Evolutionary conservation across 805 yeast species (phyloP).

Genomic region (Middelhovenomyces tepae): DNA sequence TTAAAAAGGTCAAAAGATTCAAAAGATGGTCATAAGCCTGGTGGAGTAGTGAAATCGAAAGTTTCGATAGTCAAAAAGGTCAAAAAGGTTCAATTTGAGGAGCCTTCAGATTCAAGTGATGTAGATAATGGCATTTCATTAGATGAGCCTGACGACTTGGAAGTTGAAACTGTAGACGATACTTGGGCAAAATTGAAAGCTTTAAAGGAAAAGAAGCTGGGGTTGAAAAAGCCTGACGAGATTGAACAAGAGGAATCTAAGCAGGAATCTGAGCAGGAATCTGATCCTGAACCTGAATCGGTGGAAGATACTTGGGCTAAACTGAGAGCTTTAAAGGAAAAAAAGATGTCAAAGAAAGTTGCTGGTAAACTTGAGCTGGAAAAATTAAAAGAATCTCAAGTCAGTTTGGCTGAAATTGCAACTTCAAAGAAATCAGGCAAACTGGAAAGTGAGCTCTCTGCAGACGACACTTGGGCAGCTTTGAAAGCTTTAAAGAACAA

Average conservation of each 20-base stretch:
- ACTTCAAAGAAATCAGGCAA: conserved; percentile 18
- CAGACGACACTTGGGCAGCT: conserved; percentile 25
- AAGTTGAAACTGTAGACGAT: conserved; percentile 22
- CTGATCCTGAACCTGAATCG: conserved; percentile 2
- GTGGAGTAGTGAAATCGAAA: neutral
- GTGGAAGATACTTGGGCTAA: conserved; percentile 9
- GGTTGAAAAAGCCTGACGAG: conserved; percentile 1
- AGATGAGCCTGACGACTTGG: conserved; percentile 10
- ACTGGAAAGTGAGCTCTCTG: conserved; percentile 16
- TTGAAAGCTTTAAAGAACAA: conserved; percentile 21
- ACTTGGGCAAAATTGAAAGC: too few species aligned
- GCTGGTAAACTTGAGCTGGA: conserved; percentile 14
- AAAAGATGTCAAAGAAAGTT: conserved; percentile 2
- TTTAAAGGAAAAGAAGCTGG: conserved; percentile 13
- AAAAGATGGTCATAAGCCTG: conserved; percentile 1
- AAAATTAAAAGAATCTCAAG: conserved; percentile 18
- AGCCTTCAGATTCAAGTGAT: neutral
- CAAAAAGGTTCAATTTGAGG: conserved; percentile 7
- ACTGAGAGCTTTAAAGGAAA: conserved; percentile 5
- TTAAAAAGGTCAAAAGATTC: conserved; percentile 6
- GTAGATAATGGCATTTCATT: neutral
- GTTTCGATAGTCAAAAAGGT: conserved; percentile 1
- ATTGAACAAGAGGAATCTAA: neutral
- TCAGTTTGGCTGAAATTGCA: conserved; percentile 3
- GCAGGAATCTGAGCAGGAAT: neutral